phyloP scores from a whole-genome alignment of 306 rosid species.

The Prinsepia uniflora region DNA sequence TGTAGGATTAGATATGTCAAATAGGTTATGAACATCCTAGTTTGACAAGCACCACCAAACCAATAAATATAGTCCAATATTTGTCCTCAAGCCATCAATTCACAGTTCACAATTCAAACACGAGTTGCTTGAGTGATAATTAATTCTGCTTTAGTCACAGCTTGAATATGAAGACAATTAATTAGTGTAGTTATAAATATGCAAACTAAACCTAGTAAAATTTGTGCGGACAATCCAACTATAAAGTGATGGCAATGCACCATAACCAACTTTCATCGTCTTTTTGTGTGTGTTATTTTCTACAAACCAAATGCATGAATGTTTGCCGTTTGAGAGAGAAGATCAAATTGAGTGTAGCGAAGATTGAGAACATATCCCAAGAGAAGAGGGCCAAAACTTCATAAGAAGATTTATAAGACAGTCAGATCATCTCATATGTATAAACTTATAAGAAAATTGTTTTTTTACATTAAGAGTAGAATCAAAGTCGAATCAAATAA shows the following conservation, averaged over 20 bases:
- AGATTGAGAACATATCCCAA: not conserved
- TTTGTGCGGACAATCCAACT: not conserved
- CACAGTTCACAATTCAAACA: not conserved
- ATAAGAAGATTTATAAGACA: too few relatives aligned
- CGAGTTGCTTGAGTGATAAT: conserved; percentile 2
- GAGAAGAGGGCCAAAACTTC: not conserved
- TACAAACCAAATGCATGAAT: not conserved
- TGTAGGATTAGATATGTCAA: conserved; percentile 28
- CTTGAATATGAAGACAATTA: not conserved
- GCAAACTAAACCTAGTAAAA: not conserved
- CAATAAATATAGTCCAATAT: not conserved
- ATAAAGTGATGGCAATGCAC: not conserved
- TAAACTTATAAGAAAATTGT: too few relatives aligned
- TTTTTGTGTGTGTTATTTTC: not conserved
- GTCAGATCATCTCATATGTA: too few relatives aligned
- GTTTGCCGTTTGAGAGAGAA: not conserved
- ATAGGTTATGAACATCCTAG: conserved; percentile 42
- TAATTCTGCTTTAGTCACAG: not conserved
- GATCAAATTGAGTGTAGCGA: not conserved
- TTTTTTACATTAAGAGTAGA: too few relatives aligned
- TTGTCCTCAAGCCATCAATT: not conserved
- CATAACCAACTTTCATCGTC: not conserved
- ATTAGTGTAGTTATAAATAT: not conserved
- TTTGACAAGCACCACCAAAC: conserved; percentile 56
- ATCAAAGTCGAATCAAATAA: too few relatives aligned